Percentiles rank a stretch among this genome's conserved stretches.
Conservation (phyloP, 202 grass and related monocot genomes). For the Digitaria exilis region DNA sequence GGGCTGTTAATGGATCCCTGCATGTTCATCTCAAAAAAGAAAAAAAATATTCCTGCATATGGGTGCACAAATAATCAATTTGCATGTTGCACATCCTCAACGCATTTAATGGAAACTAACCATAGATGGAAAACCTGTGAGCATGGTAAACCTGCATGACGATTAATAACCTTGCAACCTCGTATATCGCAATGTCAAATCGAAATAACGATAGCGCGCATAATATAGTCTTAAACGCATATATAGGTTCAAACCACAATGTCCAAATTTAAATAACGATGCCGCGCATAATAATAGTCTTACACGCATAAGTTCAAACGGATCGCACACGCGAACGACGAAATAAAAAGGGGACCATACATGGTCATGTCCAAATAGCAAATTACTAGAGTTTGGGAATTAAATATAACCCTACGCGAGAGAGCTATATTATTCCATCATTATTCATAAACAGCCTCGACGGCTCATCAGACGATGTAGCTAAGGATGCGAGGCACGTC, state of each 20-base stretch:
- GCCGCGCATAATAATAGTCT: neutral
- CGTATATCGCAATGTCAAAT: too few relatives aligned
- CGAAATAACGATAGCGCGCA: too few relatives aligned
- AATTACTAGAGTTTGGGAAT: neutral
- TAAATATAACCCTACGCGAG: neutral
- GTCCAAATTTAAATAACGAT: neutral
- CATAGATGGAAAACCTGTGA: neutral
- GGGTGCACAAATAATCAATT: too few relatives aligned
- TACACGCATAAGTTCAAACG: neutral
- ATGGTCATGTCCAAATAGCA: neutral
- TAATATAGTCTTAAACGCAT: neutral
- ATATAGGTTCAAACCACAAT: too few relatives aligned
- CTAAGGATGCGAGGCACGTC: neutral
- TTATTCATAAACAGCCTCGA: neutral
- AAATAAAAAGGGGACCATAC: neutral
- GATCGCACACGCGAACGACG: neutral
- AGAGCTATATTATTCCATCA: neutral
- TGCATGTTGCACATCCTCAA: too few relatives aligned
- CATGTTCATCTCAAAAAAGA: too few relatives aligned
- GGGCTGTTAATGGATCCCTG: too few relatives aligned
- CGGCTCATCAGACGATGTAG: neutral
- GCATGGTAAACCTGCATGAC: too few relatives aligned
- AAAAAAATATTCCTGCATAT: too few relatives aligned
- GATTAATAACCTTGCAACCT: too few relatives aligned
- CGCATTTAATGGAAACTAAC: neutral